Evolutionary conservation across 2,329 filamentous ascomycete species (phyloP), one percentile per base, ranked within the genome.

Genomic region (Penicillium sp.): DNA sequence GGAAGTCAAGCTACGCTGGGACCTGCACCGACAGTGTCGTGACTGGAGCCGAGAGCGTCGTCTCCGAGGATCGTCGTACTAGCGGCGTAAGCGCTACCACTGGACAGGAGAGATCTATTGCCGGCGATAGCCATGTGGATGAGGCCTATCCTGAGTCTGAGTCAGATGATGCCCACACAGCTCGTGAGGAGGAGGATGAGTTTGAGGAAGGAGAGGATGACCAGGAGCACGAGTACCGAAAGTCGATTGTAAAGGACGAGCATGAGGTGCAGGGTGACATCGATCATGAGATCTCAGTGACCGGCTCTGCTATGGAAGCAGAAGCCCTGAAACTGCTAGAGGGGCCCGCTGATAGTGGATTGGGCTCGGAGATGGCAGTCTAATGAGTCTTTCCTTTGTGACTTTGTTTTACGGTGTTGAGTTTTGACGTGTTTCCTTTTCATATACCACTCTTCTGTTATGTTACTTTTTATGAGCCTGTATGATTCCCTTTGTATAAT

Each of bases 31-130:
- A 74, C 41, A 74, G 68, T 45, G 61, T 72, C 55, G 61, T 64
- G 28, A 54, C 46, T 67, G 70, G 47, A 62, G 59, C 10, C 10
- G 70, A 65, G 36, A 74, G 71, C 44, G 63, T 62, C 5, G 48
- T 71, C 29, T 70, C 70, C 32, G 61, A 61, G 31, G 65, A 68
- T 48, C 65, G 67, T 47, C 65, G 66, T 37, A 59, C 64, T 11
- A 74, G 71, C 49, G 69, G 64, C 47, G 63, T 66, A 39, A 70
- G 70, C 53, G 68, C 68, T 28, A 66, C 65, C n/a, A 64, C 64
- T 37, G 65, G 60, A 20, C 51, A 58, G 3, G 62, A 68, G 9
- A 58, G 56, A 27, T 52, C 40, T 6, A 49, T 53, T 39, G 37
- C 43, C 4, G 49, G 44, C 20, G 52, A 56, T 28, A 47, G 54